phyloP scores from a whole-genome alignment of 139 green algal genomes.

The Chlamydomonas sp. region DNA sequence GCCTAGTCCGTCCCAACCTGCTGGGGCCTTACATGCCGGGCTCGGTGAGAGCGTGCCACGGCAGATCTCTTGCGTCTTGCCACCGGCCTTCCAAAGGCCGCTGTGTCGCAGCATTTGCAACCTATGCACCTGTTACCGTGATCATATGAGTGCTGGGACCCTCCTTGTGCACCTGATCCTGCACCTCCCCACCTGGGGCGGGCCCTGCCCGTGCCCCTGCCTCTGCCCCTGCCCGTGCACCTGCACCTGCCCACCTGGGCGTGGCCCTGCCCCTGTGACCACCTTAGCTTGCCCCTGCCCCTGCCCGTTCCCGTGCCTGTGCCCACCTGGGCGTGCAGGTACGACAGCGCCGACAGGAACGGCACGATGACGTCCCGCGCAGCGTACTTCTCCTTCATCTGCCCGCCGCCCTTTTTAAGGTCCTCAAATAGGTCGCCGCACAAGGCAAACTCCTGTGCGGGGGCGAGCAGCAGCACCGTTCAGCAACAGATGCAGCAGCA shows the following conservation, averaged over 20 bases:
- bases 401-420: slow-evolving; percentile 70
- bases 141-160: no score
- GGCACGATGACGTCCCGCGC: slow-evolving; percentile 66
- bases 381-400: slow-evolving; percentile 67
- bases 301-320: not conserved
- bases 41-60: no score
- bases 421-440: slow-evolving; percentile 86
- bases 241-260: not conserved
- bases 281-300: not conserved
- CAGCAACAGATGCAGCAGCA: no score
- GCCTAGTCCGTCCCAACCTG: no score
- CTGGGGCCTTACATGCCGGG: no score
- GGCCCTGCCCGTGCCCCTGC: no score
- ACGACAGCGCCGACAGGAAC: slow-evolving; percentile 72
- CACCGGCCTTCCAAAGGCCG: no score
- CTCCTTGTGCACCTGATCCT: no score
- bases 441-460: slow-evolving; percentile 56
- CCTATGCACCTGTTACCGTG: no score
- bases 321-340: slow-evolving; percentile 70
- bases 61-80: no score
- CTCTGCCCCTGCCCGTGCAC: not conserved
- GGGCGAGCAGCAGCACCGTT: not conserved
- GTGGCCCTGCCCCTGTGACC: not conserved
- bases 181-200: no score
- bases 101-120: no score